Conservation (phyloP, 2,329 filamentous ascomycete species). For the Trichoderma harzianum region DNA sequence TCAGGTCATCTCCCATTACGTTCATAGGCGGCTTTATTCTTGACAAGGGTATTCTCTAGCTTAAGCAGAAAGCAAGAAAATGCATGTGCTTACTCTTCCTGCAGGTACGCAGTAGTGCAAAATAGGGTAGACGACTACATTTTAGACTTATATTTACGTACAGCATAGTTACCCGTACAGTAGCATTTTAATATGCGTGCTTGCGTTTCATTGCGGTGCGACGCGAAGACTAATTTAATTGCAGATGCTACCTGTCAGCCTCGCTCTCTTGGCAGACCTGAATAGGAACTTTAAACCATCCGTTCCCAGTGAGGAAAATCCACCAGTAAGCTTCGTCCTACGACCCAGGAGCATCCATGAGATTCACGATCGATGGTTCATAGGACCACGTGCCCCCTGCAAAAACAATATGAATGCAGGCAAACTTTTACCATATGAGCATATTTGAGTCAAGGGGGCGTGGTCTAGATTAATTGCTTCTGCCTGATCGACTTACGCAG, state of each 20-base stretch:
- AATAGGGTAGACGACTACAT: background rate
- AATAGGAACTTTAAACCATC: background rate
- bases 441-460: background rate
- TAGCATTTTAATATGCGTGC: background rate
- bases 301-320: background rate
- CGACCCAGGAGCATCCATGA: background rate
- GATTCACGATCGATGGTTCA: background rate
- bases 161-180: background rate
- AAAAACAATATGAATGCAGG: background rate
- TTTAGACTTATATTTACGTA: background rate
- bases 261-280: background rate
- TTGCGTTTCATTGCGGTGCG: background rate
- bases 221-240: background rate
- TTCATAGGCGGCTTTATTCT: background rate
- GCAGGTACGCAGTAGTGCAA: background rate
- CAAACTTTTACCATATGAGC: background rate
- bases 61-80: background rate
- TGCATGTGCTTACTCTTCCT: background rate
- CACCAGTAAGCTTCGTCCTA: background rate
- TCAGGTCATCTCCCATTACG: background rate
- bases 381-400: background rate
- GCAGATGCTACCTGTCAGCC: conserved; percentile 1
- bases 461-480: background rate
- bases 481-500: background rate
- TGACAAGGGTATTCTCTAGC: background rate